Conservation (phyloP, 1,139 yeast genomes). For the Suhomyces ambrosiae region DNA sequence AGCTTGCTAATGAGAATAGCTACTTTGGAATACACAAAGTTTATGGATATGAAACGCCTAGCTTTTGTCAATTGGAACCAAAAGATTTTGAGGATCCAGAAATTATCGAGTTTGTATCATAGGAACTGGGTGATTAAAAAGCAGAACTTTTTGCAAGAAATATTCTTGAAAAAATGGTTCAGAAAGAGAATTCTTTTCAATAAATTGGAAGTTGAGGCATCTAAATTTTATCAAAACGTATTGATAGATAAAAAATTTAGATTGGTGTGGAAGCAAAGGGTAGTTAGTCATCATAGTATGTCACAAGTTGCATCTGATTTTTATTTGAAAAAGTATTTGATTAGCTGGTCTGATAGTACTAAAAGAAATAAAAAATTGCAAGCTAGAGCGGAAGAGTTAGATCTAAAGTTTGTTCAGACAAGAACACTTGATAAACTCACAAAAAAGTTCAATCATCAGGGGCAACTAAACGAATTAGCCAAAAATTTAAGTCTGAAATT, state of each 20-base stretch:
- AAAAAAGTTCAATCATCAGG: not conserved
- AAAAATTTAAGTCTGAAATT: not conserved
- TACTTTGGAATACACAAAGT: constrained; percentile 17
- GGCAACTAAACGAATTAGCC: constrained; percentile 1
- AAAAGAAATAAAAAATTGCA: not conserved
- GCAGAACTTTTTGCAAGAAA: constrained; percentile 1
- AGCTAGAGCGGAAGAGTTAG: not conserved
- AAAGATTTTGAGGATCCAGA: constrained; percentile 1
- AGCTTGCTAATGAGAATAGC: constrained; percentile 36
- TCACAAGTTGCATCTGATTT: constrained; percentile 2
- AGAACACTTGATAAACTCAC: not conserved
- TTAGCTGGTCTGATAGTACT: constrained; percentile 6
- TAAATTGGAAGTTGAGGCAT: constrained; percentile 18
- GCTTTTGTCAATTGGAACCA: constrained; percentile 18
- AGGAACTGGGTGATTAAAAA: not conserved
- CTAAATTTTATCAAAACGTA: constrained; percentile 11
- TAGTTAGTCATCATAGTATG: not conserved
- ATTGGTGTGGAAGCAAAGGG: constrained; percentile 1
- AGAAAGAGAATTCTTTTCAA: constrained; percentile 13
- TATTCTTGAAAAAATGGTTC: constrained; percentile 20
- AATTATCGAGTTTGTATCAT: not conserved
- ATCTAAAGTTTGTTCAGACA: not conserved
- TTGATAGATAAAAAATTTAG: constrained; percentile 4
- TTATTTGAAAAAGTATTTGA: constrained; percentile 5
- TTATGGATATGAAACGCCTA: constrained; percentile 5